Evolutionary conservation across 495 filamentous ascomycete species (phyloP).

Genomic region (Hypoxylon lienhwacheense): DNA sequence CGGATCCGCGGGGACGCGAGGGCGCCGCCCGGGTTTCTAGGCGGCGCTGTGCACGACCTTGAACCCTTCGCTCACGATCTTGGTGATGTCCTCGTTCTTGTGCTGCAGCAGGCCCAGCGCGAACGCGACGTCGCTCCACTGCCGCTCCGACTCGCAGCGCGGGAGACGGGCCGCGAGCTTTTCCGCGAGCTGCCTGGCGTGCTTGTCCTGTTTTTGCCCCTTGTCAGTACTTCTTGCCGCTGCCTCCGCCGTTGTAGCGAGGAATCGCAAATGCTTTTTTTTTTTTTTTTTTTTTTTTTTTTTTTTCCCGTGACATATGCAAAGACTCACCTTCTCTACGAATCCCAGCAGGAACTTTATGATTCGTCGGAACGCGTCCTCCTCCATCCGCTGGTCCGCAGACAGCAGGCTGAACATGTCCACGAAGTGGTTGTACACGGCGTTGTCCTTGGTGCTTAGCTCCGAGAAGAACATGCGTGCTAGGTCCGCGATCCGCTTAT

Average conservation of each 20-base stretch:
- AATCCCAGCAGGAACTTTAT: constrained; percentile 92
- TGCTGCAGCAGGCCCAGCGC: constrained; percentile 85
- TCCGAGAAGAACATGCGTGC: constrained; percentile 99
- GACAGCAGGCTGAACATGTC: constrained; percentile 97
- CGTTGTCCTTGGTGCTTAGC: constrained; percentile 95
- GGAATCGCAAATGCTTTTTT: neutral
- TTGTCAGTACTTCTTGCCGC: constrained; percentile 9
- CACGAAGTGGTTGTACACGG: constrained; percentile 98
- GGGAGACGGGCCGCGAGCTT: constrained; percentile 88
- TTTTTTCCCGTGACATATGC: neutral
- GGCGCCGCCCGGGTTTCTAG: constrained; percentile 37
- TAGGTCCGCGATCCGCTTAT: constrained; percentile 90
- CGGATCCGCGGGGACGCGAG: no score
- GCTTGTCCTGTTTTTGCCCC: constrained; percentile 84
- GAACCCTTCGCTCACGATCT: constrained; percentile 80
- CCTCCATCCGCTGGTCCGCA: constrained; percentile 74
- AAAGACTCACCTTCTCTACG: constrained; percentile 82
- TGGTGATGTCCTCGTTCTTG: constrained; percentile 96
- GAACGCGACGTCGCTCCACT: constrained; percentile 97
- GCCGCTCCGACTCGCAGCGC: constrained; percentile 86
- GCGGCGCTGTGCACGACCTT: constrained; percentile 73
- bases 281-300: no score
- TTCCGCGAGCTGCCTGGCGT: constrained; percentile 91
- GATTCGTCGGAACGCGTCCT: constrained; percentile 80
- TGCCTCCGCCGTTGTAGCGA: neutral